These are phyloP conservation scores for Nakaseomyces nivariensis DNA, from an alignment of 1,139 yeast species.

Conservation along the genomic window DNA sequence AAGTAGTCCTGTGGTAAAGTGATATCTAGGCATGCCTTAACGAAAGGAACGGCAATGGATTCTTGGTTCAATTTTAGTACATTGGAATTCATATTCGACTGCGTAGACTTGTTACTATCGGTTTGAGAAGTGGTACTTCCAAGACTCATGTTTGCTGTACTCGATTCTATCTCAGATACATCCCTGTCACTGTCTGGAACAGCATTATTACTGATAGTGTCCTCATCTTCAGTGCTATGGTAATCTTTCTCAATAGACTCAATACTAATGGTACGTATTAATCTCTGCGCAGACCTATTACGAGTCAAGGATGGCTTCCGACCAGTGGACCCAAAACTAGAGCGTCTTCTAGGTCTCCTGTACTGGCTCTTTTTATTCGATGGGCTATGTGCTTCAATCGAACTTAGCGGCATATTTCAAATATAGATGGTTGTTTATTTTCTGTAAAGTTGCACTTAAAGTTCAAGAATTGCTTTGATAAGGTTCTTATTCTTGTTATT, in stretches of 20 bases:
- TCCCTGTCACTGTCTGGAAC: not conserved
- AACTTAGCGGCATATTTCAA: not conserved
- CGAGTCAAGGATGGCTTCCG: constrained; percentile 23
- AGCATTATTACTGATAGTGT: not conserved
- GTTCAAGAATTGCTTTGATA: too few relatives aligned
- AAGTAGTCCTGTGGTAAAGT: constrained; percentile 74
- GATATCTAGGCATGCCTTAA: constrained; percentile 44
- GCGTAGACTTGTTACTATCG: not conserved
- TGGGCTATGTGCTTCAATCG: constrained; percentile 3
- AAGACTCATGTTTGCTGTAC: constrained; percentile 2
- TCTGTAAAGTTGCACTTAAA: not conserved
- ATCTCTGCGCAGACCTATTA: constrained; percentile 22
- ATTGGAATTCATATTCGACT: not conserved
- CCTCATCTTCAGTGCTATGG: not conserved
- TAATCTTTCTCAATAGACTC: constrained; percentile 9
- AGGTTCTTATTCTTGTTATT: too few relatives aligned
- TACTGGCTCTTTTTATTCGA: constrained; percentile 3
- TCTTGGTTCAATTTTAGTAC: constrained; percentile 9
- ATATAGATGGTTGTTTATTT: not conserved
- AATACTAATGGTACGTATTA: constrained; percentile 24
- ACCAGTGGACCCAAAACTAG: constrained; percentile 18
- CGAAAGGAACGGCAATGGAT: constrained; percentile 28
- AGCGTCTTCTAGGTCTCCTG: constrained; percentile 6
- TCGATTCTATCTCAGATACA: constrained; percentile 5
- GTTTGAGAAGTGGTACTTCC: not conserved